Conservation (phyloP, 306 rosid species). For the Begonia masoniana region DNA sequence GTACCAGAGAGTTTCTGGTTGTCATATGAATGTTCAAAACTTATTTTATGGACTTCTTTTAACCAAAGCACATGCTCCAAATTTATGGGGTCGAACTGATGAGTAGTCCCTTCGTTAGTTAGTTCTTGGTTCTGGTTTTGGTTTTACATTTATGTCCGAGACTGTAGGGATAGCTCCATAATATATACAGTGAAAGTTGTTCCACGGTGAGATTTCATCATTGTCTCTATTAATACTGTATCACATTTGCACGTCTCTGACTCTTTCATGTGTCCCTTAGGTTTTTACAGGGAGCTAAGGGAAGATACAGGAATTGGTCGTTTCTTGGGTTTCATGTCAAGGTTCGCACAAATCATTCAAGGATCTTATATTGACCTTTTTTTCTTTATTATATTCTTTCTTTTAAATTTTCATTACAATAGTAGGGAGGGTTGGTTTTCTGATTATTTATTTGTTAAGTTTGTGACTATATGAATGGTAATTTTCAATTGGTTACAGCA, state of each 20-base stretch:
- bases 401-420: not conserved
- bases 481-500: no score
- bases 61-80: no score
- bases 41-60: no score
- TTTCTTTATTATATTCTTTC: not conserved
- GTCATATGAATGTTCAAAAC: not conserved
- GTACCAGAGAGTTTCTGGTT: conserved; percentile 3
- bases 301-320: conserved; percentile 83
- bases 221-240: not conserved
- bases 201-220: no score
- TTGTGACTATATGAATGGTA: not conserved
- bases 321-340: conserved; percentile 77
- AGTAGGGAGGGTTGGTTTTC: no score
- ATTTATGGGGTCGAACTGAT: no score
- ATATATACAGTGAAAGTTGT: no score
- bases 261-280: conserved; percentile 22
- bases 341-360: conserved; percentile 24
- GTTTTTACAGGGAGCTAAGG: conserved; percentile 56
- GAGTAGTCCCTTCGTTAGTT: no score
- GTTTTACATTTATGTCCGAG: no score
- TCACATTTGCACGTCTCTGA: conserved; percentile 1
- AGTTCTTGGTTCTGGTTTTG: no score
- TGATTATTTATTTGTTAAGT: not conserved
- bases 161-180: no score
- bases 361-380: not conserved